phyloP scores from a whole-genome alignment of 192 early-diverging fungal genomes.

The Backusella westeae region DNA sequence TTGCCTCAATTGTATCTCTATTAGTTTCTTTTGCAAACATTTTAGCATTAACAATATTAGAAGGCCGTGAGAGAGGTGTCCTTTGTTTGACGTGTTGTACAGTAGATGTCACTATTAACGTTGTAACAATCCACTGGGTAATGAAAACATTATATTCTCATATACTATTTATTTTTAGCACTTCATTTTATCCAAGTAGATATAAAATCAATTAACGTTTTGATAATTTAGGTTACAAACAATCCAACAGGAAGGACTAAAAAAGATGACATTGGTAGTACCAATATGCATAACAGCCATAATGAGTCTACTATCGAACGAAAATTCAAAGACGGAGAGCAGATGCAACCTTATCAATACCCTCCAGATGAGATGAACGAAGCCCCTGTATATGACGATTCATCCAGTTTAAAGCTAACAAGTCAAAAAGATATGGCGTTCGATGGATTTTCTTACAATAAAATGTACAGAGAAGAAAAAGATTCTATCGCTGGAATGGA shows the following conservation, averaged over 20 bases:
- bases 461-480: not conserved
- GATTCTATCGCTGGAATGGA: not conserved
- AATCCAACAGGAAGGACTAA: not conserved
- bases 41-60: constrained; percentile 31
- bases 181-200: not conserved
- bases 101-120: constrained; percentile 47
- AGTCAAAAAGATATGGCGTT: not conserved
- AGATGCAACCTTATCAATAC: not conserved
- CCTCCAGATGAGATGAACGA: not conserved
- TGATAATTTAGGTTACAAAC: not conserved
- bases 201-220: not conserved
- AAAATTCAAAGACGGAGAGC: not conserved
- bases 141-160: not conserved
- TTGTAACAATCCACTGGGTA: constrained; percentile 45
- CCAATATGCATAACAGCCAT: not conserved
- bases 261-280: not conserved
- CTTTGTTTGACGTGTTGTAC: constrained; percentile 46
- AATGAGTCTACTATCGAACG: not conserved
- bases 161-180: not conserved
- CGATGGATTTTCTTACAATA: not conserved
- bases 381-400: not conserved
- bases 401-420: not conserved
- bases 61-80: constrained; percentile 42
- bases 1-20: constrained; percentile 42
- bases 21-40: constrained; percentile 43